A percentile compares a stretch with the other conserved stretches of the same genome.
Evolutionary conservation across 2,329 filamentous ascomycete genomes (phyloP).

Genomic region (Fusarium sp.): DNA sequence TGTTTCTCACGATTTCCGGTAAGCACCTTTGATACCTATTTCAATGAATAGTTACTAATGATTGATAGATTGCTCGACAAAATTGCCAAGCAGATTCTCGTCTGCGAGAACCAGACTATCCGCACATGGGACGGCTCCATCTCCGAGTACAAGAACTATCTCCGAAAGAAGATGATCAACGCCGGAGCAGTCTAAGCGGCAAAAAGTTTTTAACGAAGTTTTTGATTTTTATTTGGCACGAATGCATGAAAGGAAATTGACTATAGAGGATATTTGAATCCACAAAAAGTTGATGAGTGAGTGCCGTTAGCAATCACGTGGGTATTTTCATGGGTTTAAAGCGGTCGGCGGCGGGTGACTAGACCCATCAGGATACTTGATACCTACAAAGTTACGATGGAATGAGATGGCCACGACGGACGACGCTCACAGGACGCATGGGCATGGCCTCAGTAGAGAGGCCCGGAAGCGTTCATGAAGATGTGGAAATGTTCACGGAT

Average conservation of each 20-base stretch:
- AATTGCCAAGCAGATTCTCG: slow-evolving; percentile 99
- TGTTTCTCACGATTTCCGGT: slow-evolving; percentile 99
- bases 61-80: slow-evolving; percentile 87
- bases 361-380: slow-evolving; percentile 46
- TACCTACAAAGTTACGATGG: slow-evolving; percentile 35
- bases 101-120: slow-evolving; percentile 98
- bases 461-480: slow-evolving; percentile 46
- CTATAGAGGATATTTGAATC: slow-evolving; percentile 47
- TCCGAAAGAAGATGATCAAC: slow-evolving; percentile 98
- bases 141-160: slow-evolving; percentile 96
- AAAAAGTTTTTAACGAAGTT: slow-evolving; percentile 23
- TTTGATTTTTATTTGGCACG: slow-evolving; percentile 37
- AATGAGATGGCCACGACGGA: slow-evolving; percentile 38
- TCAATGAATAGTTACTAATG: slow-evolving; percentile 28
- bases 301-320: slow-evolving; percentile 43
- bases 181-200: slow-evolving; percentile 81
- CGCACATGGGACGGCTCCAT: slow-evolving; percentile 89
- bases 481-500: slow-evolving; percentile 51
- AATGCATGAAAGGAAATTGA: slow-evolving; percentile 44
- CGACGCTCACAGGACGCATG: slow-evolving; percentile 48
- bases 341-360: slow-evolving; percentile 40
- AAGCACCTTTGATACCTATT: slow-evolving; percentile 52
- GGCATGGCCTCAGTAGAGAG: slow-evolving; percentile 49
- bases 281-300: slow-evolving; percentile 48
- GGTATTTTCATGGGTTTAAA: slow-evolving; percentile 49